Percentiles rank a stretch among this genome's conserved stretches.
phyloP scores from a whole-genome alignment of 768 basidiomycete genomes.

The Lyophyllum atratum region DNA sequence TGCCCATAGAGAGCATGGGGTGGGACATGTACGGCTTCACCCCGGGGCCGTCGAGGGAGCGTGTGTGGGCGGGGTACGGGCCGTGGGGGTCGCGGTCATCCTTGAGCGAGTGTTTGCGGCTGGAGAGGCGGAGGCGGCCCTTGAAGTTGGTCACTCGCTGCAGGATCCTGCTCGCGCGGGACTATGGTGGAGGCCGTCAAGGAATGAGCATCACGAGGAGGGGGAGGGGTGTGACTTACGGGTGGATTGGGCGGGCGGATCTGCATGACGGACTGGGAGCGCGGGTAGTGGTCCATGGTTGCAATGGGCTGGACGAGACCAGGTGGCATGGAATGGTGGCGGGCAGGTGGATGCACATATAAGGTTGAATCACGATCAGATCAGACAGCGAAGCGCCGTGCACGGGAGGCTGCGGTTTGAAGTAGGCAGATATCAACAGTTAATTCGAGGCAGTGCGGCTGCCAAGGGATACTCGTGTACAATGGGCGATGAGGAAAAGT shows the following conservation, averaged over 20 bases:
- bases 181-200: conserved; percentile 13
- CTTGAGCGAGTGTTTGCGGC: conserved; percentile 13
- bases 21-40: conserved; percentile 50
- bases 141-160: conserved; percentile 41
- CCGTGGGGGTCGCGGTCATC: conserved; percentile 23
- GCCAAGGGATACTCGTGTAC: no score
- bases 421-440: background rate
- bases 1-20: conserved; percentile 30
- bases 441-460: background rate
- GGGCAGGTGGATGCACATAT: background rate
- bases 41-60: conserved; percentile 14
- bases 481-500: no score
- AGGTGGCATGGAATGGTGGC: background rate
- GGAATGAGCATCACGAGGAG: background rate
- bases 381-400: background rate
- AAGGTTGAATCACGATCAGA: background rate
- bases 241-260: conserved; percentile 5
- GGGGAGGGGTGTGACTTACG: background rate
- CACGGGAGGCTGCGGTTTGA: no score
- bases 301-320: background rate
- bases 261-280: conserved; percentile 23
- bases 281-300: conserved; percentile 23
- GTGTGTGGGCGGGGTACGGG: conserved; percentile 26
- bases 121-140: conserved; percentile 35
- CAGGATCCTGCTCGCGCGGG: conserved; percentile 35